Conservation (phyloP, 345 rosid genomes). For the Iberis pinnata region DNA sequence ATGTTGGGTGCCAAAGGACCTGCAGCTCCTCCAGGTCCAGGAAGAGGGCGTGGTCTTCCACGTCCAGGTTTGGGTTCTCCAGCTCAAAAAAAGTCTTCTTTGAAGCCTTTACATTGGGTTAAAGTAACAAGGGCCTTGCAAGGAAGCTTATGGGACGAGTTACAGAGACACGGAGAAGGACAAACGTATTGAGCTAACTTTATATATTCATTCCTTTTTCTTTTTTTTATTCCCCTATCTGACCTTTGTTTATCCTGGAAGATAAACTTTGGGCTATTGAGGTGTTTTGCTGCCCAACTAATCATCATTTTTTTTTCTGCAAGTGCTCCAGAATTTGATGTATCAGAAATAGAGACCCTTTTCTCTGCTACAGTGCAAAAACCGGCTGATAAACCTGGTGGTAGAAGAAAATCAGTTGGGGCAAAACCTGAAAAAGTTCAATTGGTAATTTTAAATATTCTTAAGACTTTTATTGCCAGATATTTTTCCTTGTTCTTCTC, state of each 20-base stretch:
- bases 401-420: slow-evolving; percentile 64
- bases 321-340: slow-evolving; percentile 88
- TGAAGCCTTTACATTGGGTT: slow-evolving; percentile 98
- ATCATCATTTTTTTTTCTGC: slow-evolving; percentile 2
- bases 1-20: slow-evolving; percentile 50
- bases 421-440: slow-evolving; percentile 77
- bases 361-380: slow-evolving; percentile 80
- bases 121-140: slow-evolving; percentile 93
- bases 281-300: not conserved
- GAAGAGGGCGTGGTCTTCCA: slow-evolving; percentile 71
- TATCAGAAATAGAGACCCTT: slow-evolving; percentile 84
- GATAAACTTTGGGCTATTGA: no score
- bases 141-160: slow-evolving; percentile 99
- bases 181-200: slow-evolving; percentile 52
- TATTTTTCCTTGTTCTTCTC: slow-evolving; percentile 5
- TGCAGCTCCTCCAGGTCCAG: slow-evolving; percentile 40
- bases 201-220: slow-evolving; percentile 15
- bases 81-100: slow-evolving; percentile 65
- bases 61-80: slow-evolving; percentile 39
- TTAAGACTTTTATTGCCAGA: slow-evolving; percentile 1
- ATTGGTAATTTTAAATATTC: slow-evolving; percentile 48
- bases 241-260: slow-evolving; percentile 9
- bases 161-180: slow-evolving; percentile 82
- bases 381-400: slow-evolving; percentile 59
- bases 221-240: not conserved